Evolutionary conservation across 129 eudicot species (phyloP).

Genomic region (Chrysanthemum lavandulifolium): DNA sequence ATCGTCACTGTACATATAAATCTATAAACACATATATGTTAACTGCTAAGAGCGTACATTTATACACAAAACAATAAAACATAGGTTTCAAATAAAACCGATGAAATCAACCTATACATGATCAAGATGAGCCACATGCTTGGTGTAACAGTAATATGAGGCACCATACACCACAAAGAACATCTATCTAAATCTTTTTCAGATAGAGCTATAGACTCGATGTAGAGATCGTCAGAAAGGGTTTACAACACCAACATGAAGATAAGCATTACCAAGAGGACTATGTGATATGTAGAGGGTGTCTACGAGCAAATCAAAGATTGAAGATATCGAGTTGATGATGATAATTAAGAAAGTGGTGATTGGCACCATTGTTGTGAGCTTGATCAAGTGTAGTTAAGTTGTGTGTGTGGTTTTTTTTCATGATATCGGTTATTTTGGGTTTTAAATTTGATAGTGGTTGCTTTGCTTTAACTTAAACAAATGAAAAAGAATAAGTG

Average conservation of each 20-base stretch:
- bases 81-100: no score
- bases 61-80: no score
- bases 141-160: no score
- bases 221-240: not conserved
- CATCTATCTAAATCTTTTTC: not conserved
- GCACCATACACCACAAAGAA: not conserved
- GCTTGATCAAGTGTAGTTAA: not conserved
- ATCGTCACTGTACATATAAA: no score
- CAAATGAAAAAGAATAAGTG: constrained; percentile 8
- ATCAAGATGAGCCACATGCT: no score
- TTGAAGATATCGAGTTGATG: constrained; percentile 21
- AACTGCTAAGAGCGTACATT: no score
- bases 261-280: constrained; percentile 14
- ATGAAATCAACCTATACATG: no score
- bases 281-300: not conserved
- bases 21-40: no score
- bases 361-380: constrained; percentile 29
- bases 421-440: not conserved
- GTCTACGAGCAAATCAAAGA: not conserved
- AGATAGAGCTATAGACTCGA: no score
- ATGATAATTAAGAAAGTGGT: constrained; percentile 19
- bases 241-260: not conserved
- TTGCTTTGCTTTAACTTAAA: constrained; percentile 9
- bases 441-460: not conserved
- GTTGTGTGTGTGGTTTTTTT: not conserved